Evolutionary conservation across 345 rosid species (phyloP).

Genomic region (Triadica sebifera): DNA sequence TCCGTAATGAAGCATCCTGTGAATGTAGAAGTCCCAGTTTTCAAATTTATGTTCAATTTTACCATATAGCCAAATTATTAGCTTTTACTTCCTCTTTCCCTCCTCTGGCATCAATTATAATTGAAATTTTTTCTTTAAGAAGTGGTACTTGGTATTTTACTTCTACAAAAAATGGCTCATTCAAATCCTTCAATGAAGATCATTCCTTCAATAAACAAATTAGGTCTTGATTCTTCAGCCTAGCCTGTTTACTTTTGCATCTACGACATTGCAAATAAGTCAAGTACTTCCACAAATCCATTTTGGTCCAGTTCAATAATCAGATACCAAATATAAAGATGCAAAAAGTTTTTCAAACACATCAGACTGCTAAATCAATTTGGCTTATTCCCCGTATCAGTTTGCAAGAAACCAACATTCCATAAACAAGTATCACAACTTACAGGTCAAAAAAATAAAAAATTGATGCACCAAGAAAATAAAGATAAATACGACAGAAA

Average conservation of each 20-base stretch:
- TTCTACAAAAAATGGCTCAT: neutral
- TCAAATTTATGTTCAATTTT: neutral
- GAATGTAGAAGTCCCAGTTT: neutral
- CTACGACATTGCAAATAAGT: neutral
- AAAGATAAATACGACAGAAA: neutral
- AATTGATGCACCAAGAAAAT: neutral
- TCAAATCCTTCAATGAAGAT: neutral
- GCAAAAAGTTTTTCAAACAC: neutral
- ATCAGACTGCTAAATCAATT: neutral
- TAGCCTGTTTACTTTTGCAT: constrained; percentile 3
- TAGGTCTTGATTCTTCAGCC: neutral
- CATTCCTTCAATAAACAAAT: neutral
- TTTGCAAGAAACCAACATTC: neutral
- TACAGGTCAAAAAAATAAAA: neutral
- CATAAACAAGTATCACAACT: neutral
- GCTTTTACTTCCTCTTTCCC: neutral
- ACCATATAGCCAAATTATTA: neutral
- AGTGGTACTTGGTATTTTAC: neutral
- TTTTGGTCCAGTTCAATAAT: neutral
- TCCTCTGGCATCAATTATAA: neutral
- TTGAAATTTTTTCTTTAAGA: neutral
- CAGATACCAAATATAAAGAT: neutral
- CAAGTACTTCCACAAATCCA: neutral
- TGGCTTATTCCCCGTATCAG: neutral
- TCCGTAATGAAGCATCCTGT: neutral